Base-by-base conservation (phyloP, 495 filamentous ascomycete genomes). In the Penicillium fimorum region DNA sequence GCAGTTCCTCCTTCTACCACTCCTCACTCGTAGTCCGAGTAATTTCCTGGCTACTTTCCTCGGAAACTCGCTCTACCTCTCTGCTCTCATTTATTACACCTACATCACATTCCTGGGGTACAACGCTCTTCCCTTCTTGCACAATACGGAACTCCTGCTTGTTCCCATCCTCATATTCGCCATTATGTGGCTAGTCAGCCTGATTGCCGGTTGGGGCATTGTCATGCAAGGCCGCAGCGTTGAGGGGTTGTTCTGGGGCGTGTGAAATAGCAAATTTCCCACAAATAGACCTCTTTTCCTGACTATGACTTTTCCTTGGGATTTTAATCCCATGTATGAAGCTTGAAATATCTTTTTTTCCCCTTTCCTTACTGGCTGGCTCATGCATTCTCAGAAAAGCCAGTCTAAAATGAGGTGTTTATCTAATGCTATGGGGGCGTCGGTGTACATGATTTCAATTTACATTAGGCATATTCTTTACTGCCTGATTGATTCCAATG, bases 71-170 rank as follows among this genome's bases (percentile, higher is more conserved):
- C 77, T 90, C 54, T 89, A 90, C 60, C 75, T 89, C 10, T 75
- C 87, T 29, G 87, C 87, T n/a, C 65, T 87, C 32, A 76, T 77
- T 17, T 89, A 89, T 67, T 89, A 89, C 65, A 84, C 80, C 53
- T 80, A 88, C 53, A 87, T 90, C 60, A 87, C 82, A 20, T 90
- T 90, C 69, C 70, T 90, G 48, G 87, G 87, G 24, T 90, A 90
- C 66, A 90, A 89, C 62, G 85, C 87, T 17, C 73, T 90, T 18
- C 87, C 87, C 2, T 90, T 90, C 66, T 68, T 90, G 48, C 83
- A 87, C 64, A 86, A 89, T 55, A 90, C 87, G 1, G 86, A 90
- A 70, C 73, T 89, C 17, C 76, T 90, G 35, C 72, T 90, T 37
- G 71, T 82, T 25, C 87, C 87, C 0, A 80, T 87, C 22, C 70